These are phyloP conservation scores for Paulownia fortunei DNA, from an alignment of 257 asterid genomes.

Conservation along the genomic window DNA sequence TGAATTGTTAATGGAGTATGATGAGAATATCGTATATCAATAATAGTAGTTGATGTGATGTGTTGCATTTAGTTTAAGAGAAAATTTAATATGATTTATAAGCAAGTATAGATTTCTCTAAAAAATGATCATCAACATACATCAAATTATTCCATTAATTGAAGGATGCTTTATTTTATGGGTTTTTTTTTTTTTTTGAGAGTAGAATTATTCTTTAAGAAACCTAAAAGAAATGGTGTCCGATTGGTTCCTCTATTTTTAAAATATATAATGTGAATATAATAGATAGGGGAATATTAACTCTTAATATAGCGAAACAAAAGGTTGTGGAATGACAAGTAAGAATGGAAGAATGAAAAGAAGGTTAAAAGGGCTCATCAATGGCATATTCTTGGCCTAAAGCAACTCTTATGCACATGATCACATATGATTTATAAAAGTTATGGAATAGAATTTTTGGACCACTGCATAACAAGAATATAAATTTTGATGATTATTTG, in stretches of 20 bases:
- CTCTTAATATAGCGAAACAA: not conserved
- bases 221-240: conserved; percentile 7
- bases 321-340: conserved; percentile 21
- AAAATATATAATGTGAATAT: not conserved
- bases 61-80: too few species aligned
- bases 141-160: not conserved
- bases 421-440: not conserved
- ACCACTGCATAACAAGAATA: not conserved
- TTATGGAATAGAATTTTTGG: conserved; percentile 23
- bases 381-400: conserved; percentile 34
- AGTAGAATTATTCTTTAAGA: conserved; percentile 7
- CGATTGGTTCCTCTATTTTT: not conserved
- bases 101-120: too few species aligned
- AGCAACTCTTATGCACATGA: conserved; percentile 21
- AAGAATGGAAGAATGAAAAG: conserved; percentile 11
- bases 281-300: not conserved
- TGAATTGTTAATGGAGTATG: too few species aligned
- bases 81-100: too few species aligned
- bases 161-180: not conserved
- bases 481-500: not conserved
- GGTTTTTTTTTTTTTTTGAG: not conserved
- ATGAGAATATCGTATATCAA: too few species aligned
- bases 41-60: too few species aligned
- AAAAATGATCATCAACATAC: not conserved
- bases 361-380: conserved; percentile 16